These are phyloP conservation scores for Hyphopichia buzzinii DNA, from an alignment of 1,139 yeast species.

Conservation along the genomic window DNA sequence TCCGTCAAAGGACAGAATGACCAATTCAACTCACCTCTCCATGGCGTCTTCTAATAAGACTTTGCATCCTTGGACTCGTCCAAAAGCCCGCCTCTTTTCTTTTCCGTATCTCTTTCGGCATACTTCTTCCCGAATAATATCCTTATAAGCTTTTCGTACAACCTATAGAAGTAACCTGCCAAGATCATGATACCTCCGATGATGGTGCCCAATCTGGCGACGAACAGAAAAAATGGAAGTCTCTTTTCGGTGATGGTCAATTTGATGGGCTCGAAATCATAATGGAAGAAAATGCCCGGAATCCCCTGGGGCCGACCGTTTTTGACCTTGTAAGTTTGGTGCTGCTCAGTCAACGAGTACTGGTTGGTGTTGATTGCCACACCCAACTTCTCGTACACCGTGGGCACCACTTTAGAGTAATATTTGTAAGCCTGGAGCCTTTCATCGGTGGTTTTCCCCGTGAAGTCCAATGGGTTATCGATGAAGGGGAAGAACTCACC, in stretches of 20 bases:
- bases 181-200: slow-evolving; percentile 67
- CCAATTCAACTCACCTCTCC: no score
- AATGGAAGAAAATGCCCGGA: slow-evolving; percentile 83
- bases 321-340: slow-evolving; percentile 18
- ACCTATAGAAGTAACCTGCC: slow-evolving; percentile 45
- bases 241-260: slow-evolving; percentile 68
- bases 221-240: slow-evolving; percentile 72
- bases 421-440: slow-evolving; percentile 55
- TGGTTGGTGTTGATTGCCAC: slow-evolving; percentile 77
- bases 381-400: slow-evolving; percentile 71
- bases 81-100: slow-evolving; percentile 36
- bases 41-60: not conserved
- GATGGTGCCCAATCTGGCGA: slow-evolving; percentile 76
- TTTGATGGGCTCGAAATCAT: slow-evolving; percentile 86
- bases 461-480: slow-evolving; percentile 80
- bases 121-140: slow-evolving; percentile 49
- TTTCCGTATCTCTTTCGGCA: slow-evolving; percentile 57
- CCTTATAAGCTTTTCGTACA: slow-evolving; percentile 46
- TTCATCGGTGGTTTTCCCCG: slow-evolving; percentile 54
- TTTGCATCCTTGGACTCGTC: slow-evolving; percentile 9
- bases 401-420: slow-evolving; percentile 80
- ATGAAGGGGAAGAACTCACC: slow-evolving; percentile 88
- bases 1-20: no score
- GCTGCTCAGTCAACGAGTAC: slow-evolving; percentile 71
- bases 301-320: slow-evolving; percentile 29